phyloP scores from a whole-genome alignment of 345 rosid genomes.

The Schrenkiella parvula region DNA sequence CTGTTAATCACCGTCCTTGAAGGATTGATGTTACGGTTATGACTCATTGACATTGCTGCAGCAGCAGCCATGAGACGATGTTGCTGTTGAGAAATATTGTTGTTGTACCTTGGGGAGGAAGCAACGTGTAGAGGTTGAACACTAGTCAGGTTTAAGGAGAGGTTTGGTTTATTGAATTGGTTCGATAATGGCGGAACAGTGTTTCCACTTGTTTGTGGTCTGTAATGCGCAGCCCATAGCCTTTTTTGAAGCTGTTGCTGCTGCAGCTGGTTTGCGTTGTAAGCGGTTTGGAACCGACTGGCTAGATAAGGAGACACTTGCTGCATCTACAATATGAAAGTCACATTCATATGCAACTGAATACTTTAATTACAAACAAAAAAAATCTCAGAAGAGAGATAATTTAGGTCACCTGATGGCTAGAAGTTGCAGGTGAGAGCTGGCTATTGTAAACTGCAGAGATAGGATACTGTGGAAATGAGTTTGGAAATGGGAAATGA shows the following conservation, averaged over 20 bases:
- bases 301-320: slow-evolving; percentile 39
- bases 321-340: slow-evolving; percentile 38
- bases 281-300: slow-evolving; percentile 34
- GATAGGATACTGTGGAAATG: slow-evolving; percentile 35
- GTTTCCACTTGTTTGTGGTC: slow-evolving; percentile 30
- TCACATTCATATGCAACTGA: background rate
- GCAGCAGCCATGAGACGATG: slow-evolving; percentile 39
- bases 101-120: slow-evolving; percentile 33
- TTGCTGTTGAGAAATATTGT: slow-evolving; percentile 36
- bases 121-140: slow-evolving; percentile 32
- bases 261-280: slow-evolving; percentile 39
- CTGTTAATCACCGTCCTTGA: slow-evolving; percentile 33
- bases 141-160: slow-evolving; percentile 30
- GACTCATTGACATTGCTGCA: slow-evolving; percentile 36
- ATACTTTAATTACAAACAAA: background rate
- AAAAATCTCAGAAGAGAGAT: background rate
- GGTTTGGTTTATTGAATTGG: slow-evolving; percentile 45
- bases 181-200: slow-evolving; percentile 18
- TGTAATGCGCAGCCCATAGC: slow-evolving; percentile 56
- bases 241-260: slow-evolving; percentile 40
- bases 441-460: slow-evolving; percentile 41
- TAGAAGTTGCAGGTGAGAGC: slow-evolving; percentile 38
- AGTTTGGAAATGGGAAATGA: slow-evolving; percentile 38
- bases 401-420: slow-evolving; percentile 51
- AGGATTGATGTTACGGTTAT: slow-evolving; percentile 4